Percentiles rank a stretch among this genome's conserved stretches.
Evolutionary conservation across 345 rosid species (phyloP).

Genomic region (Linum trigynum): DNA sequence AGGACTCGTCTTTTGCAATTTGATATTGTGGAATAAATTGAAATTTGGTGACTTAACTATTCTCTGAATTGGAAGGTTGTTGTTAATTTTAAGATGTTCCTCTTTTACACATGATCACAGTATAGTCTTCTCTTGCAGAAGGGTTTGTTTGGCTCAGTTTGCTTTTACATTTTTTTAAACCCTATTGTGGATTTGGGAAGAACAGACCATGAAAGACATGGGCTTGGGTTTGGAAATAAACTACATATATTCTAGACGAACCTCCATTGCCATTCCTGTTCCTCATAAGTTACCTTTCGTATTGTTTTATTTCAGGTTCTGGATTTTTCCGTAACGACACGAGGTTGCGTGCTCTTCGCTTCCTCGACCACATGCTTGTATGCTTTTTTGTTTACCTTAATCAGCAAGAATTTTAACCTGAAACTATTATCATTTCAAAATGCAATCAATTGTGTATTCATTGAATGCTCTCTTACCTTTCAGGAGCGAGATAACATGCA

Average conservation of each 20-base stretch:
- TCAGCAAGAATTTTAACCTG: constrained; percentile 2
- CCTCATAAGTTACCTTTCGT: constrained; percentile 8
- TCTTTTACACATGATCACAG: too few relatives aligned
- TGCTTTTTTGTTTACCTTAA: constrained; percentile 17
- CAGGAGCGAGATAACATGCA: constrained; percentile 98
- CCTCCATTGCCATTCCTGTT: too few relatives aligned
- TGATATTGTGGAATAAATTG: too few relatives aligned
- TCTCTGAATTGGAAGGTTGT: too few relatives aligned
- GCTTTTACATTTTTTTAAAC: not conserved
- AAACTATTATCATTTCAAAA: not conserved
- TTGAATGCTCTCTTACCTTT: constrained; percentile 16
- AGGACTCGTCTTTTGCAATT: too few relatives aligned
- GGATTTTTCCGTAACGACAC: constrained; percentile 81
- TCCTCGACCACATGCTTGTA: constrained; percentile 99
- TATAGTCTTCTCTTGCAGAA: not conserved
- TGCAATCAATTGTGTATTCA: not conserved
- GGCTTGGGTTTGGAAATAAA: too few relatives aligned
- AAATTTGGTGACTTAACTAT: too few relatives aligned
- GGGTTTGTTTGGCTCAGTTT: not conserved
- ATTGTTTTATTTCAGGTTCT: constrained; percentile 48
- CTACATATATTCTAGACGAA: too few relatives aligned
- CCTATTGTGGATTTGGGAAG: not conserved
- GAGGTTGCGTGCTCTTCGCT: constrained; percentile 96
- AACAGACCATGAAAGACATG: not conserved
- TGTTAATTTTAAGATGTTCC: too few relatives aligned